Evolutionary conservation across 139 green algal genomes (phyloP).

Genomic region (Diplosphaera chodatii): DNA sequence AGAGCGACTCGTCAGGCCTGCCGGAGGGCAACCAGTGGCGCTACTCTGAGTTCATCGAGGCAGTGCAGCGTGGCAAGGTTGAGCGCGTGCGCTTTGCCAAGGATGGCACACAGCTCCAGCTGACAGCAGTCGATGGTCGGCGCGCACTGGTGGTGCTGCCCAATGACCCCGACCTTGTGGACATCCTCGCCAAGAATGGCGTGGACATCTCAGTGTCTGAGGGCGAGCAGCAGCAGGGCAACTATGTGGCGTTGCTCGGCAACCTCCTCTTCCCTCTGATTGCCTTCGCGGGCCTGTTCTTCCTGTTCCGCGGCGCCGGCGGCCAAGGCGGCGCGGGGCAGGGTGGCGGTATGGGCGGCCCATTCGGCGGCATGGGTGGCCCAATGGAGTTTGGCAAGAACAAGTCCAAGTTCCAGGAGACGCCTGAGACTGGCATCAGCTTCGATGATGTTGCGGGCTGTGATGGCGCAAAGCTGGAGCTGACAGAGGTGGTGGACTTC

Average conservation of each 20-base stretch:
- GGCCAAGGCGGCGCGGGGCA: constrained; percentile 33
- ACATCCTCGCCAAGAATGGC: constrained; percentile 83
- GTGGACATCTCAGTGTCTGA: constrained; percentile 91
- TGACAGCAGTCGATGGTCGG: constrained; percentile 63
- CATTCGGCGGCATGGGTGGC: constrained; percentile 71
- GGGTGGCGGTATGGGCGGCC: constrained; percentile 17
- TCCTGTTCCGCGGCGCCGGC: constrained; percentile 75
- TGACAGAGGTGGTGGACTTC: constrained; percentile 95
- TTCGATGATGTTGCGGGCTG: constrained; percentile 95
- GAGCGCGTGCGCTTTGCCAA: constrained; percentile 98
- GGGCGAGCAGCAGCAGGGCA: constrained; percentile 80
- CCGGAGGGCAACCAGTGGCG: constrained; percentile 97
- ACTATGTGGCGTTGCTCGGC: constrained; percentile 89
- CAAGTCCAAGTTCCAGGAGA: constrained; percentile 99
- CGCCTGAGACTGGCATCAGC: constrained; percentile 95
- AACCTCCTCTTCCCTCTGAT: constrained; percentile 99
- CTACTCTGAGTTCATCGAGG: constrained; percentile 95
- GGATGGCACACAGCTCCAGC: constrained; percentile 80
- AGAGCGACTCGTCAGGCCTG: constrained; percentile 47
- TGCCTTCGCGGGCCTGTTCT: constrained; percentile 96
- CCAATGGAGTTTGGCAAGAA: constrained; percentile 97
- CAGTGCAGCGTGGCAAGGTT: constrained; percentile 85
- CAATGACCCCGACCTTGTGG: constrained; percentile 88
- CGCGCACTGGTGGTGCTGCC: constrained; percentile 72
- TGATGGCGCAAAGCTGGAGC: constrained; percentile 95